These are phyloP conservation scores for Trichoderma sp. DNA, from an alignment of 2,329 filamentous ascomycete genomes.

Conservation along the genomic window DNA sequence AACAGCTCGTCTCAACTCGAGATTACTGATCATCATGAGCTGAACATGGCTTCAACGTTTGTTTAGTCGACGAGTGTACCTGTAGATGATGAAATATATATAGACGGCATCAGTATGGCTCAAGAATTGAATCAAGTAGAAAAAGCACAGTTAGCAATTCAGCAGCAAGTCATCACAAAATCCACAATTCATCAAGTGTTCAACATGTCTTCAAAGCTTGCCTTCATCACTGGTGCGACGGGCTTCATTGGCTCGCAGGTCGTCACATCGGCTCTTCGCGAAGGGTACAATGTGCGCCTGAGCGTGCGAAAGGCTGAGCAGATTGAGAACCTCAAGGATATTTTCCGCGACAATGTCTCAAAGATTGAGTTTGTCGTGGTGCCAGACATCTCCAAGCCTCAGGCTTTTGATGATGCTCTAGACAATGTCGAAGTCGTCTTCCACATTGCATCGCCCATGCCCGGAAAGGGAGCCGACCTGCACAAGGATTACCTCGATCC, in stretches of 20 bases:
- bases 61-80: not conserved
- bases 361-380: constrained; percentile 32
- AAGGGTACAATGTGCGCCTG: constrained; percentile 23
- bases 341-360: not conserved
- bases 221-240: constrained; percentile 26
- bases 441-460: constrained; percentile 29
- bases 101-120: not conserved
- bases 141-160: not conserved
- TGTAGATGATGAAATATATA: not conserved
- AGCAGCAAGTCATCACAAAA: not conserved
- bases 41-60: not conserved
- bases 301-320: constrained; percentile 24
- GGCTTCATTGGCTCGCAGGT: constrained; percentile 27
- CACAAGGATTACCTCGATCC: constrained; percentile 24
- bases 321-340: constrained; percentile 11
- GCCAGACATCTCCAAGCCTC: constrained; percentile 24
- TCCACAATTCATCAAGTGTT: not conserved
- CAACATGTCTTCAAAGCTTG: constrained; percentile 10
- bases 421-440: constrained; percentile 39
- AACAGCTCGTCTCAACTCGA: not conserved
- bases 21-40: not conserved
- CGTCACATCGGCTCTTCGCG: not conserved
- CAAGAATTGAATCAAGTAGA: not conserved
- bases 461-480: constrained; percentile 23
- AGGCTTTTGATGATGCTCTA: constrained; percentile 39